Percentiles rank a stretch among this genome's conserved stretches.
Evolutionary conservation across 345 rosid species (phyloP).

Genomic region (Excoecaria agallocha): DNA sequence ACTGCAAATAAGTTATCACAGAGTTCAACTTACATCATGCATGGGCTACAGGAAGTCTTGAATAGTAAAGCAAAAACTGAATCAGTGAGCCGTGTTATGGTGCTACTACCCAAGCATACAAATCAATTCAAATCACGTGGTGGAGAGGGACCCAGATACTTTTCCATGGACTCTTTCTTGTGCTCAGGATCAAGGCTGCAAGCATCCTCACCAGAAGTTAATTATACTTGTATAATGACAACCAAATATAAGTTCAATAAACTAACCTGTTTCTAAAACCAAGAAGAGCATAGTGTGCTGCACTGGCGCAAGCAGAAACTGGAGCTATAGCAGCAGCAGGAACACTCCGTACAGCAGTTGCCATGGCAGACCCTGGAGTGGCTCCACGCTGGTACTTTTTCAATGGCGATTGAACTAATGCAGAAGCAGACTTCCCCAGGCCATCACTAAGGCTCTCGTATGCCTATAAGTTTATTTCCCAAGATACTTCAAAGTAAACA

Average conservation of each 20-base stretch:
- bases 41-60: neutral
- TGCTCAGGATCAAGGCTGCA: slow-evolving; percentile 95
- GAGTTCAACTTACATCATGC: slow-evolving; percentile 18
- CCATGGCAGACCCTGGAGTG: slow-evolving; percentile 78
- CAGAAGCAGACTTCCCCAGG: slow-evolving; percentile 83
- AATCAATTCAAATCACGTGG: slow-evolving; percentile 36
- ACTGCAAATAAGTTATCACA: neutral
- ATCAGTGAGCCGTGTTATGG: neutral
- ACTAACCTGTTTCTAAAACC: slow-evolving; percentile 86
- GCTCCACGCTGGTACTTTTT: slow-evolving; percentile 81
- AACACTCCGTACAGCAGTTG: slow-evolving; percentile 70
- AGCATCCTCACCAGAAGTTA: slow-evolving; percentile 20
- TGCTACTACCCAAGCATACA: neutral
- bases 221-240: neutral
- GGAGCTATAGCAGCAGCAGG: slow-evolving; percentile 97
- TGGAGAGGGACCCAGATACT: slow-evolving; percentile 71
- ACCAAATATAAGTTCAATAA: neutral
- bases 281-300: slow-evolving; percentile 74
- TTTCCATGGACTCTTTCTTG: slow-evolving; percentile 97
- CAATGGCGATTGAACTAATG: slow-evolving; percentile 74
- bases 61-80: neutral
- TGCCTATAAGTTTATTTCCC: slow-evolving; percentile 48
- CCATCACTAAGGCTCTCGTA: slow-evolving; percentile 82
- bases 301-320: slow-evolving; percentile 78
- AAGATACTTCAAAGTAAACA: neutral